Percentiles rank a stretch among this genome's conserved stretches.
These are phyloP conservation scores for Phialophora expanda DNA, from an alignment of 2,329 filamentous ascomycete species.

Conservation along the genomic window DNA sequence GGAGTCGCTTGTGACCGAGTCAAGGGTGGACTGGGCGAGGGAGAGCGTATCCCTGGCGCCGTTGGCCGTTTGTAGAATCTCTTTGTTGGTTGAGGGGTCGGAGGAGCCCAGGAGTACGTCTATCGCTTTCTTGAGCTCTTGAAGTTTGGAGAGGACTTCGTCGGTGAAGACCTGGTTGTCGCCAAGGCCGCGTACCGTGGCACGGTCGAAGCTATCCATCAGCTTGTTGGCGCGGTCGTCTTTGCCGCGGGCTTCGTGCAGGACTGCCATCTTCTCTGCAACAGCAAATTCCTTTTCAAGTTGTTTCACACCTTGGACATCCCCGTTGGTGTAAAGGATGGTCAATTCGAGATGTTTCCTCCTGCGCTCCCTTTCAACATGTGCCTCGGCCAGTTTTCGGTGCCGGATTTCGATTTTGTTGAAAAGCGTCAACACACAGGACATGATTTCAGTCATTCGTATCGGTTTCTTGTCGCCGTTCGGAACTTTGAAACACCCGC, in stretches of 20 bases:
- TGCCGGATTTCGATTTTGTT: slow-evolving; percentile 57
- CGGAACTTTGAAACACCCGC: slow-evolving; percentile 29
- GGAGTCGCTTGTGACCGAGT: slow-evolving; percentile 51
- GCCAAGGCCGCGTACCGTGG: slow-evolving; percentile 57
- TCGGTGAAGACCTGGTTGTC: slow-evolving; percentile 59
- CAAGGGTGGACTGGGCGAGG: slow-evolving; percentile 47
- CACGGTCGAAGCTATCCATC: slow-evolving; percentile 56
- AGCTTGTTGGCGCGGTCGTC: slow-evolving; percentile 57
- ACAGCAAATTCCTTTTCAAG: slow-evolving; percentile 56
- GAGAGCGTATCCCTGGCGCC: slow-evolving; percentile 43
- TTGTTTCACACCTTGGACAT: slow-evolving; percentile 57
- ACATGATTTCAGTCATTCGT: slow-evolving; percentile 50
- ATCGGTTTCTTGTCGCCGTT: slow-evolving; percentile 40
- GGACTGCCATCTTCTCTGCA: slow-evolving; percentile 57
- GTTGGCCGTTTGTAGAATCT: slow-evolving; percentile 35
- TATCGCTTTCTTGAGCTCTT: slow-evolving; percentile 40
- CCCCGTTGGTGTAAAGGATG: slow-evolving; percentile 51
- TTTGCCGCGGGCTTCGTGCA: slow-evolving; percentile 56
- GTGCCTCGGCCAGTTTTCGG: slow-evolving; percentile 55
- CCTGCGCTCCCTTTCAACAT: slow-evolving; percentile 59
- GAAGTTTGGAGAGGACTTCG: slow-evolving; percentile 52
- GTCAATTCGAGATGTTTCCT: slow-evolving; percentile 61
- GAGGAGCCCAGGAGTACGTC: slow-evolving; percentile 31
- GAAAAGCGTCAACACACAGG: slow-evolving; percentile 53
- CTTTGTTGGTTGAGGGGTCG: slow-evolving; percentile 43